These are phyloP conservation scores for Histomonas meleagridis DNA, from an alignment of 208 protist species.

Conservation along the genomic window DNA sequence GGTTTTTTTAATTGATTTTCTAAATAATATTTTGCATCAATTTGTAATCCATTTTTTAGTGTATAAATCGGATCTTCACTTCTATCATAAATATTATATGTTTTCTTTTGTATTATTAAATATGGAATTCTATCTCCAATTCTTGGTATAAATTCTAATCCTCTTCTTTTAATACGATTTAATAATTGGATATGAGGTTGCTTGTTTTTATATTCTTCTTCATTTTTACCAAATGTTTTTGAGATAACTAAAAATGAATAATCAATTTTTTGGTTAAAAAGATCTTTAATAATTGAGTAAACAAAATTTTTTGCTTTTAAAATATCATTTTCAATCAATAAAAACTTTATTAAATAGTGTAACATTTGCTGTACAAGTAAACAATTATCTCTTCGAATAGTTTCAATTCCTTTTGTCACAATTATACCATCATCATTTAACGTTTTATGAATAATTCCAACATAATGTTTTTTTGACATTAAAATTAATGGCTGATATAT, in stretches of 20 bases:
- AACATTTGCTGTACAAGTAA: neutral
- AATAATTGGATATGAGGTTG: slow-evolving; percentile 77
- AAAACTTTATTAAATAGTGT: neutral
- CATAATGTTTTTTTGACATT: slow-evolving; percentile 98
- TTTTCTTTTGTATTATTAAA: slow-evolving; percentile 70
- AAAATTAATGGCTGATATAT: slow-evolving; percentile 95
- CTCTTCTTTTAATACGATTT: slow-evolving; percentile 68
- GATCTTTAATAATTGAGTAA: slow-evolving; percentile 70
- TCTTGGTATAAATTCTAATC: slow-evolving; percentile 67
- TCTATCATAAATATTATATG: slow-evolving; percentile 81
- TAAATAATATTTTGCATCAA: slow-evolving; percentile 82
- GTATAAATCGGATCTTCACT: slow-evolving; percentile 99
- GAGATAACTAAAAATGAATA: slow-evolving; percentile 77
- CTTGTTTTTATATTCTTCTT: slow-evolving; percentile 76
- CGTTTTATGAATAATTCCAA: slow-evolving; percentile 78
- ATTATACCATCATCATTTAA: slow-evolving; percentile 82
- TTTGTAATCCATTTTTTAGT: slow-evolving; percentile 74
- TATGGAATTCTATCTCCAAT: slow-evolving; percentile 81
- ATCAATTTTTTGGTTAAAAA: slow-evolving; percentile 81
- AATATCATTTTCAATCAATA: slow-evolving; percentile 52
- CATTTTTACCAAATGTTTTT: slow-evolving; percentile 76
- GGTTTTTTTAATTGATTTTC: slow-evolving; percentile 76
- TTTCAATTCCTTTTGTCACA: slow-evolving; percentile 59
- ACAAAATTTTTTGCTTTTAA: slow-evolving; percentile 59
- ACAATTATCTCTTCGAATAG: slow-evolving; percentile 14